Conservation (phyloP, 805 yeast species). For the Wickerhamomyces chaumierensis region DNA sequence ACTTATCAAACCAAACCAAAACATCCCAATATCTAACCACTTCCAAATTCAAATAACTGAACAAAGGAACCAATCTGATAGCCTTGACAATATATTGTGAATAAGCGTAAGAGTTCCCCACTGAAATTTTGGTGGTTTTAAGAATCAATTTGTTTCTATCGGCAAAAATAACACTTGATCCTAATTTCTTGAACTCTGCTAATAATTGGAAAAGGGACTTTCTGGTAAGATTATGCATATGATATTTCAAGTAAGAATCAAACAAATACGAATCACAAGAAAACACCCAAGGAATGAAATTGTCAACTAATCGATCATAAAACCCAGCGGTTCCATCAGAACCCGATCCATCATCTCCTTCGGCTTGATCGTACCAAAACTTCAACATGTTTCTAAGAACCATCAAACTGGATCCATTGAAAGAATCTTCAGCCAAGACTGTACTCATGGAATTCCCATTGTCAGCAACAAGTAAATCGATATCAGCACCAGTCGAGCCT, state of each 20-base stretch:
- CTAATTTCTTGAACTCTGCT: slow-evolving; percentile 68
- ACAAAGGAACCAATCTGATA: slow-evolving; percentile 68
- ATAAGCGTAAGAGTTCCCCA: slow-evolving; percentile 83
- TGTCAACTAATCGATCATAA: slow-evolving; percentile 43
- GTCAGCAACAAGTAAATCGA: slow-evolving; percentile 21
- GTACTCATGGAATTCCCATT: slow-evolving; percentile 11
- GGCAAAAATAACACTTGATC: slow-evolving; percentile 73
- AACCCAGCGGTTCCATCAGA: slow-evolving; percentile 31
- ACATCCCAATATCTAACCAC: slow-evolving; percentile 83
- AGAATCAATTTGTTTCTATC: slow-evolving; percentile 64
- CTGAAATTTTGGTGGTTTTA: slow-evolving; percentile 63
- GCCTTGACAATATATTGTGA: slow-evolving; percentile 76
- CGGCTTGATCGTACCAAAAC: slow-evolving; percentile 90
- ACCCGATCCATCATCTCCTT: slow-evolving; percentile 54
- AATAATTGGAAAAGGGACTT: slow-evolving; percentile 73
- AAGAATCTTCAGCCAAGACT: slow-evolving; percentile 69
- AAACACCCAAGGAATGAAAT: slow-evolving; percentile 80
- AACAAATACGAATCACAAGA: slow-evolving; percentile 61
- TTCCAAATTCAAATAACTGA: slow-evolving; percentile 66
- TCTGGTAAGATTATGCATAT: slow-evolving; percentile 76
- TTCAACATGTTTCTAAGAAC: slow-evolving; percentile 68
- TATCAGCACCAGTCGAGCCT: slow-evolving; percentile 64
- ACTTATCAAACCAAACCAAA: slow-evolving; percentile 91
- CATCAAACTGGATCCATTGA: slow-evolving; percentile 61
- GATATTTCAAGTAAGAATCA: slow-evolving; percentile 73